Evolutionary conservation across 2,329 filamentous ascomycete genomes (phyloP).

Genomic region (Dothiorella sarmentorum): DNA sequence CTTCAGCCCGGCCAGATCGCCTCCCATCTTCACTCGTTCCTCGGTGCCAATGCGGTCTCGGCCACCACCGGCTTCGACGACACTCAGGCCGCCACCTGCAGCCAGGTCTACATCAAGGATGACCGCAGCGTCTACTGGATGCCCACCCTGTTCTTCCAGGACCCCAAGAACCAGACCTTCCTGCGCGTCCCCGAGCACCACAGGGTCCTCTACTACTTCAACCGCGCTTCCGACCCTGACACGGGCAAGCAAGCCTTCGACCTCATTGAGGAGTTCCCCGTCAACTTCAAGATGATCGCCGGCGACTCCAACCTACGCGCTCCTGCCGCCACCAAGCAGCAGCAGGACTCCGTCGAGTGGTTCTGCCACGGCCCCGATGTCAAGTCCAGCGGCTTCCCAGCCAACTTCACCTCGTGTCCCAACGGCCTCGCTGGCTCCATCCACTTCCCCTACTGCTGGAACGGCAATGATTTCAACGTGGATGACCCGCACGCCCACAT

Average conservation of each 20-base stretch:
- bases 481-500: slow-evolving; percentile 34
- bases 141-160: slow-evolving; percentile 36
- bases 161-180: slow-evolving; percentile 35
- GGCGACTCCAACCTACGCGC: slow-evolving; percentile 31
- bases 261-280: slow-evolving; percentile 35
- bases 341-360: slow-evolving; percentile 26
- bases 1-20: slow-evolving; percentile 32
- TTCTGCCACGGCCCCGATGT: slow-evolving; percentile 18
- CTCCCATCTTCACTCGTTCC: slow-evolving; percentile 38
- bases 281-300: slow-evolving; percentile 37
- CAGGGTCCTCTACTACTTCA: slow-evolving; percentile 36
- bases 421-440: slow-evolving; percentile 35
- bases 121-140: slow-evolving; percentile 40
- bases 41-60: slow-evolving; percentile 34
- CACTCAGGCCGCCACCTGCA: slow-evolving; percentile 32
- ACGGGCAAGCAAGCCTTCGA: slow-evolving; percentile 31
- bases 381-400: slow-evolving; percentile 31
- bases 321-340: slow-evolving; percentile 24
- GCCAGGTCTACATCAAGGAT: slow-evolving; percentile 35
- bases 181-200: slow-evolving; percentile 34
- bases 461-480: slow-evolving; percentile 32
- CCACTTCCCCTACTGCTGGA: slow-evolving; percentile 39
- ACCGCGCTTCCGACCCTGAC: slow-evolving; percentile 23
- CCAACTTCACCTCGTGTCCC: slow-evolving; percentile 36
- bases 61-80: slow-evolving; percentile 28